These are phyloP conservation scores for Phialophora chinensis DNA, from an alignment of 2,329 filamentous ascomycete species.

Conservation along the genomic window DNA sequence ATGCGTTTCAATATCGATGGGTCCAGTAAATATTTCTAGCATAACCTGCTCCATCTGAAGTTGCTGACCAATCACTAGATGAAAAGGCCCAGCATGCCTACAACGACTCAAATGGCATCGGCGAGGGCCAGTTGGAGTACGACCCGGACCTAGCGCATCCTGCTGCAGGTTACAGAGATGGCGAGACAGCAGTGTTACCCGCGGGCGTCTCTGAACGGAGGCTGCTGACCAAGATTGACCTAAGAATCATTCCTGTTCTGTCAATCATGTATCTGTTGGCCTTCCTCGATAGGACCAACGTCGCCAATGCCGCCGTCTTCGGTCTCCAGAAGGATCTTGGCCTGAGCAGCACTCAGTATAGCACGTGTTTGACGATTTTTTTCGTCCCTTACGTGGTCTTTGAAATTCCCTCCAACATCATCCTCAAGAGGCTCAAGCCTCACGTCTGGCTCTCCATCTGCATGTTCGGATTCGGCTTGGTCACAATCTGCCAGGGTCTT, in stretches of 20 bases:
- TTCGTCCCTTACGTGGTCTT: constrained; percentile 75
- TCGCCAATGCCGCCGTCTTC: constrained; percentile 76
- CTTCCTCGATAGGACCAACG: constrained; percentile 66
- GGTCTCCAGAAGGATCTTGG: constrained; percentile 67
- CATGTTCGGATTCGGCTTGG: constrained; percentile 83
- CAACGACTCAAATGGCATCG: constrained; percentile 29
- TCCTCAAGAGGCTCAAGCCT: constrained; percentile 71
- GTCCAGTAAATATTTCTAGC: constrained; percentile 22
- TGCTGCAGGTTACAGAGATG: constrained; percentile 34
- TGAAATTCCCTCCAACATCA: constrained; percentile 75
- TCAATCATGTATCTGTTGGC: constrained; percentile 66
- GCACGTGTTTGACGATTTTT: constrained; percentile 78
- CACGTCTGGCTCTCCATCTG: constrained; percentile 77
- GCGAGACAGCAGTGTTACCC: constrained; percentile 27
- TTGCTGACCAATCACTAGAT: constrained; percentile 17
- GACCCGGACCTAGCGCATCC: constrained; percentile 40
- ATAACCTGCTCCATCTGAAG: too few relatives aligned
- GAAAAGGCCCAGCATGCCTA: constrained; percentile 33
- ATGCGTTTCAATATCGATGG: constrained; percentile 37
- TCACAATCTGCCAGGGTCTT: constrained; percentile 76
- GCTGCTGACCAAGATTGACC: constrained; percentile 73
- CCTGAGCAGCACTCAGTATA: constrained; percentile 67
- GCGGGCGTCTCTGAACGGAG: constrained; percentile 57
- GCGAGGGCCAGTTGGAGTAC: constrained; percentile 32
- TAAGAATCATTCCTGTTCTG: constrained; percentile 73